Evolutionary conservation across 192 early-diverging fungal species (phyloP).

Genomic region (Powellomyces hirtus): DNA sequence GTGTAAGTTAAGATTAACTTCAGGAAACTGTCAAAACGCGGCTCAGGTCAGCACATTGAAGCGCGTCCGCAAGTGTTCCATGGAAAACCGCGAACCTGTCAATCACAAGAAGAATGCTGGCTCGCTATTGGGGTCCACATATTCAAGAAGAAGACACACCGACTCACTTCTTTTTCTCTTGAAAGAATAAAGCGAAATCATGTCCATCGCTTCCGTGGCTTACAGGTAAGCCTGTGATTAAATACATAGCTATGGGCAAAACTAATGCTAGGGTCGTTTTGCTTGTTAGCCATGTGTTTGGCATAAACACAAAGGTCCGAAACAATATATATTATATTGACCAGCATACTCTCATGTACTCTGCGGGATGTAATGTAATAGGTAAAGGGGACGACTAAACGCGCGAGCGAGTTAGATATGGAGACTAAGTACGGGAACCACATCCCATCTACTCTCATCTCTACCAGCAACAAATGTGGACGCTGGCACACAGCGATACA

Average conservation of each 20-base stretch:
- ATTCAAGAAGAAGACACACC: too few relatives aligned
- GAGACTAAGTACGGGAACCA: neutral
- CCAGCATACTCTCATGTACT: conserved; percentile 50
- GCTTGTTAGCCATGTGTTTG: conserved; percentile 42
- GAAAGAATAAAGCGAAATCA: too few relatives aligned
- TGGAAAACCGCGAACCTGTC: too few relatives aligned
- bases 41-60: too few relatives aligned
- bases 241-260: neutral
- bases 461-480: conserved; percentile 44
- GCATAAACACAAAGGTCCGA: conserved; percentile 33
- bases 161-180: too few relatives aligned
- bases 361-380: conserved; percentile 50
- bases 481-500: conserved; percentile 44
- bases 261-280: neutral
- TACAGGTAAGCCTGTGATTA: neutral
- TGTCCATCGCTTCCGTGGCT: conserved; percentile 3
- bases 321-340: conserved; percentile 51
- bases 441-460: neutral
- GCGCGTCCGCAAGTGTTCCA: too few relatives aligned
- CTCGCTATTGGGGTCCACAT: too few relatives aligned
- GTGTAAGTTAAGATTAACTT: too few relatives aligned
- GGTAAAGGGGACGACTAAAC: conserved; percentile 26
- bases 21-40: too few relatives aligned
- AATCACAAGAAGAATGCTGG: too few relatives aligned
- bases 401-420: neutral